These are phyloP conservation scores for grape (Vitis vinifera) DNA, from an alignment of 164 flowering plant species.

Conservation along the genomic window ASM3070453v1 NC_081814.1:10192501-10193000, in stretches of 20 bases:
- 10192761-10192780: background rate
- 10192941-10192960: background rate
- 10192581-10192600: background rate
- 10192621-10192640: background rate
- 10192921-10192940: background rate
- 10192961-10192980: background rate
- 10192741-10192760: background rate
- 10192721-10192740: no score
- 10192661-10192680: background rate
- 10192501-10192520: background rate
- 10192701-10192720: background rate
- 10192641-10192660: background rate
- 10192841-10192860: slow-evolving; percentile 46
- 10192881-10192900: slow-evolving; percentile 29
- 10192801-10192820: slow-evolving; percentile 39
- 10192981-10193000: slow-evolving; percentile 1
- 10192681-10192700: background rate
- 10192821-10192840: slow-evolving; percentile 39
- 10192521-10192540: background rate
- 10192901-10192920: slow-evolving; percentile 17
- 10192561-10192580: background rate
- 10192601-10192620: background rate
- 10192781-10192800: background rate
- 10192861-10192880: slow-evolving; percentile 31
- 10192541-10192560: background rate